Evolutionary conservation across 2,329 filamentous ascomycete species (phyloP).

Genomic region (Salinomyces thailandicus): DNA sequence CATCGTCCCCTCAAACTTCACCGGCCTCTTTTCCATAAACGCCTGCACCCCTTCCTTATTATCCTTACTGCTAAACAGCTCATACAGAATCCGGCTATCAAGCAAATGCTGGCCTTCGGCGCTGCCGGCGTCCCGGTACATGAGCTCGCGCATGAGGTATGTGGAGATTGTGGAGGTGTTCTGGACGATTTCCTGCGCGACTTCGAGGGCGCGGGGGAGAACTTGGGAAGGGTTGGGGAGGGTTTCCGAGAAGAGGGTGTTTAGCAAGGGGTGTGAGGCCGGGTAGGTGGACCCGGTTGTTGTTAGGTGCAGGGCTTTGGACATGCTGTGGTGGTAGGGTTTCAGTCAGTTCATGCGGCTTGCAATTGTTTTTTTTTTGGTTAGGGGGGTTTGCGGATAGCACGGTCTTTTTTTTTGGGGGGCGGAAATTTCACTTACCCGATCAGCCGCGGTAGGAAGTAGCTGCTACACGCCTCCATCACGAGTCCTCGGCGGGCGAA

Average conservation of each 20-base stretch:
- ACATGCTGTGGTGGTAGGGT: slow-evolving; percentile 24
- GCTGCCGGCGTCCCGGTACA: slow-evolving; percentile 49
- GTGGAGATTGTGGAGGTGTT: slow-evolving; percentile 57
- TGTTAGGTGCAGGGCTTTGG: slow-evolving; percentile 52
- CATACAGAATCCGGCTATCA: slow-evolving; percentile 54
- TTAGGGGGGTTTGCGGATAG: too few relatives aligned
- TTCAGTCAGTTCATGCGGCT: not conserved
- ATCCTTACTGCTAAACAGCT: slow-evolving; percentile 51
- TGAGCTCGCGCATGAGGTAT: slow-evolving; percentile 60
- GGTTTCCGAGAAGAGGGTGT: slow-evolving; percentile 56
- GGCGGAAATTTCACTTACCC: too few relatives aligned
- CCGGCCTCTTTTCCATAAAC: slow-evolving; percentile 59
- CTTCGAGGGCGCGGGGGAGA: slow-evolving; percentile 51
- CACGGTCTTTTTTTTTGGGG: too few relatives aligned
- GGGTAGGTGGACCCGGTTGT: slow-evolving; percentile 56
- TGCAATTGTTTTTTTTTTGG: too few relatives aligned
- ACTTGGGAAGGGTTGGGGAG: slow-evolving; percentile 50
- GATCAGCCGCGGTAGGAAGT: slow-evolving; percentile 60
- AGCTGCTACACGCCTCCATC: slow-evolving; percentile 62
- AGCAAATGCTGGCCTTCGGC: slow-evolving; percentile 62
- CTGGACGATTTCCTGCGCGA: slow-evolving; percentile 55
- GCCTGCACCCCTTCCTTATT: slow-evolving; percentile 56
- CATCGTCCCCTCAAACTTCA: slow-evolving; percentile 51
- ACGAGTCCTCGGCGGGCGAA: slow-evolving; percentile 60
- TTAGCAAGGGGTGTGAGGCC: slow-evolving; percentile 38